Conservation (phyloP, 192 early-diverging fungal genomes). For the Linnemannia schmuckeri region DNA sequence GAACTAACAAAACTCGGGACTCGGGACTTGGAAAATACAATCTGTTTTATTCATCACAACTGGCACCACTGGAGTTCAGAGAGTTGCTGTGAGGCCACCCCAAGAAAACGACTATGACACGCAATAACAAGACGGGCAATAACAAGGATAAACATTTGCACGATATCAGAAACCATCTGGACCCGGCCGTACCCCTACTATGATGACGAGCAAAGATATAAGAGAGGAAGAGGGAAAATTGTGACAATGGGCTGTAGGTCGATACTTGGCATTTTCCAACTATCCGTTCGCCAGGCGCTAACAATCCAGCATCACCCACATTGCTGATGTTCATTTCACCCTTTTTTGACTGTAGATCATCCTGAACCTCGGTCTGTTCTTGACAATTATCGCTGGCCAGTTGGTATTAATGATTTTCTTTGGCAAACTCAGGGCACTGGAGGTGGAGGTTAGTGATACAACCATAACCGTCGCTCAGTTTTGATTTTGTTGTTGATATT, state of each 20-base stretch:
- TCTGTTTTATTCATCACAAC: neutral
- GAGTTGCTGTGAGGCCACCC: too few relatives aligned
- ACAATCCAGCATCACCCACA: neutral
- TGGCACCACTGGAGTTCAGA: neutral
- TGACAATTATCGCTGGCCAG: slow-evolving; percentile 86
- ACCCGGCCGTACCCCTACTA: neutral
- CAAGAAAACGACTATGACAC: too few relatives aligned
- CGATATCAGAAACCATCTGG: neutral
- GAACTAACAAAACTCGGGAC: too few relatives aligned
- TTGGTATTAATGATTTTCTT: slow-evolving; percentile 87
- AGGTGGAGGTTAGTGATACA: slow-evolving; percentile 83
- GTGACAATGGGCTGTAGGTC: neutral
- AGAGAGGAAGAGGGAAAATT: neutral
- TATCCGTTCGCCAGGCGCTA: neutral
- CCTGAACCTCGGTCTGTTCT: slow-evolving; percentile 82
- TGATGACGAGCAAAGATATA: neutral
- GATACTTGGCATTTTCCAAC: neutral
- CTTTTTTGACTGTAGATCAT: slow-evolving; percentile 66
- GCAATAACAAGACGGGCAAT: neutral
- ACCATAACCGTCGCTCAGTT: neutral
- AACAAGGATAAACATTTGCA: neutral
- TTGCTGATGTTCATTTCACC: neutral
- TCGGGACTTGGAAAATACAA: too few relatives aligned
- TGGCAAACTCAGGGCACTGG: slow-evolving; percentile 90
- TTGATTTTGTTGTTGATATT: neutral